Conservation (phyloP, 2,329 filamentous ascomycete species). For the Akanthomyces lecanii region DNA sequence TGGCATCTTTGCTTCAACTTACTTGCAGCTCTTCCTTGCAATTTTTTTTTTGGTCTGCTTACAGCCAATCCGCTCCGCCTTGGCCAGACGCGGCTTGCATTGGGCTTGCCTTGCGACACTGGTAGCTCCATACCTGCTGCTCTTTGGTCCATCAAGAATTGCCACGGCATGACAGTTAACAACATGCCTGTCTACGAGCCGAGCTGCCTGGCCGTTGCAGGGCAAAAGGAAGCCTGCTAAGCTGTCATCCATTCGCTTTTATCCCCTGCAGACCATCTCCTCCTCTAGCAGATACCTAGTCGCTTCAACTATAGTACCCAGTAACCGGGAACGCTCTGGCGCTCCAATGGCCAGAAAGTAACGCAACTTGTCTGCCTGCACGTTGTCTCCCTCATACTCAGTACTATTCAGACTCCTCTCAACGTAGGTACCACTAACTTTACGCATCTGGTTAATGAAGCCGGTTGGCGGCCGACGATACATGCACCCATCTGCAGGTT, state of each 20-base stretch:
- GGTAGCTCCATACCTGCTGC: constrained; percentile 5
- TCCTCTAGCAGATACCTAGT: background rate
- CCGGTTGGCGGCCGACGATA: constrained; percentile 16
- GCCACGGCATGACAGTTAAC: background rate
- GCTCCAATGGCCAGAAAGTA: background rate
- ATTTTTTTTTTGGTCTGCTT: background rate
- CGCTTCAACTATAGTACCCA: background rate
- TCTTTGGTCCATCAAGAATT: constrained; percentile 6
- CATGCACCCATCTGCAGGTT: constrained; percentile 11
- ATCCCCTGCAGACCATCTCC: background rate
- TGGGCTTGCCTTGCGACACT: constrained; percentile 8
- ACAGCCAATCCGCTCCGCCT: constrained; percentile 4
- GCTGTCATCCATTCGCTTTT: background rate
- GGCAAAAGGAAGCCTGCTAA: background rate
- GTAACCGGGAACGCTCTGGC: background rate
- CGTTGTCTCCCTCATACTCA: background rate
- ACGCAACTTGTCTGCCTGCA: constrained; percentile 1
- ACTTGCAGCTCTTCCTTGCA: constrained; percentile 11
- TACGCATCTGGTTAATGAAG: constrained; percentile 15
- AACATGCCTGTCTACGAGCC: background rate
- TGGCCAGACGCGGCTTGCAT: constrained; percentile 15
- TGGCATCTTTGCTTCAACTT: constrained; percentile 20
- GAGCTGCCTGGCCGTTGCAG: background rate
- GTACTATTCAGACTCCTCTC: background rate
- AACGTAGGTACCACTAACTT: background rate